These are phyloP conservation scores for Tuber microsphaerosporum DNA, from an alignment of 495 filamentous ascomycete species.

Conservation along the genomic window DNA sequence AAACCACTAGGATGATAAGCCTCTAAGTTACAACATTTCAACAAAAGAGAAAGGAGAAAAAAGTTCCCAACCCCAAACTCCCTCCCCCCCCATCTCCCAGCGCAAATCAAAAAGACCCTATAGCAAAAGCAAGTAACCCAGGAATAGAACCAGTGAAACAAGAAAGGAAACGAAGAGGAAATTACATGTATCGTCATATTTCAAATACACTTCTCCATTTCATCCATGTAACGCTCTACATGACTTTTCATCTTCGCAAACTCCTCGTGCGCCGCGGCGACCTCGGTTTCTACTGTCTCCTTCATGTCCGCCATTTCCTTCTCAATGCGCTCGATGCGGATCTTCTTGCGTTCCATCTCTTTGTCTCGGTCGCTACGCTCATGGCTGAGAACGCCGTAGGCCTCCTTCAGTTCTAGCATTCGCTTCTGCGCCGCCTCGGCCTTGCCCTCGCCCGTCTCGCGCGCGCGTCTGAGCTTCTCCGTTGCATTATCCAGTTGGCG, in stretches of 20 bases:
- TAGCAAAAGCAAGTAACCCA: background rate
- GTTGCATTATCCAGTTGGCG: slow-evolving; percentile 75
- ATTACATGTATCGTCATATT: background rate
- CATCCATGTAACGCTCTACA: slow-evolving; percentile 92
- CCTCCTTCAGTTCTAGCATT: slow-evolving; percentile 80
- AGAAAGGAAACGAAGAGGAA: background rate
- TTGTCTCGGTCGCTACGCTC: slow-evolving; percentile 76
- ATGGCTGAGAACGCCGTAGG: slow-evolving; percentile 73
- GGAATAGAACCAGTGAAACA: background rate
- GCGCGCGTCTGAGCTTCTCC: slow-evolving; percentile 73
- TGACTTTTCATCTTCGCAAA: slow-evolving; percentile 94
- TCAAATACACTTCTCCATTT: slow-evolving; percentile 92
- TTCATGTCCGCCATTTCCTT: slow-evolving; percentile 94
- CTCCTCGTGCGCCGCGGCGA: slow-evolving; percentile 77
- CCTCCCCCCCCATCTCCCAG: background rate
- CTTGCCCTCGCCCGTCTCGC: slow-evolving; percentile 71
- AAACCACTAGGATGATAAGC: background rate
- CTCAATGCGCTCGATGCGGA: slow-evolving; percentile 93
- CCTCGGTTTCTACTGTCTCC: slow-evolving; percentile 91
- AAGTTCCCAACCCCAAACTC: background rate
- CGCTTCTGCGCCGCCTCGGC: slow-evolving; percentile 67
- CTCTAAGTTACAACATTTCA: background rate
- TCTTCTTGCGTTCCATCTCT: slow-evolving; percentile 83
- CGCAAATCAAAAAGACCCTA: background rate
- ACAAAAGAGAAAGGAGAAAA: background rate